A percentile compares a stretch with the other conserved stretches of the same genome.
Conservation (phyloP, 495 filamentous ascomycete genomes). For the Tetracladium setigerum region DNA sequence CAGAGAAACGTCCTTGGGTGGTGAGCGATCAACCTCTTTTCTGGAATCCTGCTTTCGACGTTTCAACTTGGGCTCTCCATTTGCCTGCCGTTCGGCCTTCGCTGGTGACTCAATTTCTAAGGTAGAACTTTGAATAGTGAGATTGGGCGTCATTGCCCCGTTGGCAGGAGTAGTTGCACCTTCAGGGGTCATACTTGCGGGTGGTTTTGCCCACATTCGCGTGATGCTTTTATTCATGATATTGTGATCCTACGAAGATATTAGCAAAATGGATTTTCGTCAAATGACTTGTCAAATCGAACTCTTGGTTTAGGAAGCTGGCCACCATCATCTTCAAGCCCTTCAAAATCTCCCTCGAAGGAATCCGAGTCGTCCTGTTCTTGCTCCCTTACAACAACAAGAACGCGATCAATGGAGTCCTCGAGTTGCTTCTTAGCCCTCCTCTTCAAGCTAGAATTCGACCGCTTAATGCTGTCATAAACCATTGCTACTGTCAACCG, state of each 20-base stretch:
- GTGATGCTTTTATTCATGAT: slow-evolving; percentile 70
- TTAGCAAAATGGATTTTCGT: background rate
- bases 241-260: slow-evolving; percentile 47
- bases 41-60: slow-evolving; percentile 42
- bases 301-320: slow-evolving; percentile 22
- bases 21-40: slow-evolving; percentile 51
- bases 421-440: slow-evolving; percentile 74
- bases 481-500: slow-evolving; percentile 52
- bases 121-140: slow-evolving; percentile 14
- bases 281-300: background rate
- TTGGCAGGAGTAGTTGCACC: slow-evolving; percentile 13
- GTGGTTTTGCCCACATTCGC: slow-evolving; percentile 53
- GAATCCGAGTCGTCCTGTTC: slow-evolving; percentile 40
- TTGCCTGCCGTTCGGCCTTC: slow-evolving; percentile 36
- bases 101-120: slow-evolving; percentile 26
- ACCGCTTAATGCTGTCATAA: slow-evolving; percentile 70
- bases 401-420: slow-evolving; percentile 77
- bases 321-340: slow-evolving; percentile 37
- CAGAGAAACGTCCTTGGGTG: slow-evolving; percentile 69
- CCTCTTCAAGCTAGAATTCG: slow-evolving; percentile 76
- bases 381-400: slow-evolving; percentile 58
- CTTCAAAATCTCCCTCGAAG: slow-evolving; percentile 59
- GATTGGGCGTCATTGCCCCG: slow-evolving; percentile 9
- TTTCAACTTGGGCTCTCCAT: slow-evolving; percentile 64
- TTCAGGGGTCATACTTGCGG: slow-evolving; percentile 24